Percentiles rank a stretch among this genome's conserved stretches.
These are phyloP conservation scores for Cicer pinnatifidum DNA, from an alignment of 306 rosid species.

Conservation along the genomic window DNA sequence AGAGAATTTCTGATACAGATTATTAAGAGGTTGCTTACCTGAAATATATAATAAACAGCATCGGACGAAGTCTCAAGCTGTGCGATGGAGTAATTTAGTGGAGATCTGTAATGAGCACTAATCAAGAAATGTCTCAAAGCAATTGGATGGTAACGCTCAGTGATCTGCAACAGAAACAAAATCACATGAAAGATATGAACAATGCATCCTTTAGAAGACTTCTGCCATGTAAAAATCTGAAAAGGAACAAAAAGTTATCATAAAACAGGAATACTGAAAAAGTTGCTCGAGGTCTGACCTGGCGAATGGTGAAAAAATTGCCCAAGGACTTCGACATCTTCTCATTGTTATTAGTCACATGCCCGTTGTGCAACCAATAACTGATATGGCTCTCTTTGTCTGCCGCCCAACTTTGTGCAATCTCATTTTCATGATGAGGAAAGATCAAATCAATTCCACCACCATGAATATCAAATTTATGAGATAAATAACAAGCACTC, in stretches of 20 bases:
- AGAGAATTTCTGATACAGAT: slow-evolving; percentile 39
- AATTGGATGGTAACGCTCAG: slow-evolving; percentile 77
- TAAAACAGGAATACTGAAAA: slow-evolving; percentile 11
- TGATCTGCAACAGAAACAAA: slow-evolving; percentile 60
- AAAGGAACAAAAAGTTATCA: slow-evolving; percentile 19
- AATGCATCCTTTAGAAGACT: slow-evolving; percentile 32
- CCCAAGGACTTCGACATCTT: slow-evolving; percentile 97
- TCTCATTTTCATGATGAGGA: slow-evolving; percentile 98
- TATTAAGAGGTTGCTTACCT: slow-evolving; percentile 54
- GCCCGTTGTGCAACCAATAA: slow-evolving; percentile 98
- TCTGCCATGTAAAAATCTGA: slow-evolving; percentile 21
- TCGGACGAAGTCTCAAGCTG: slow-evolving; percentile 88
- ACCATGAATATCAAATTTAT: slow-evolving; percentile 90
- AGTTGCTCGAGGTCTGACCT: slow-evolving; percentile 52
- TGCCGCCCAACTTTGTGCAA: slow-evolving; percentile 95
- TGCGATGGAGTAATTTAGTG: slow-evolving; percentile 72
- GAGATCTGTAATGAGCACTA: slow-evolving; percentile 86
- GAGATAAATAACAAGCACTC: slow-evolving; percentile 86
- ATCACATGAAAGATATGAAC: slow-evolving; percentile 25
- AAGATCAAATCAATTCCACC: slow-evolving; percentile 97
- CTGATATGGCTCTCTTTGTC: slow-evolving; percentile 67
- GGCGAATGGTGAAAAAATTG: slow-evolving; percentile 95
- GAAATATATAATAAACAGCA: slow-evolving; percentile 80
- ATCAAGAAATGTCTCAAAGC: slow-evolving; percentile 87
- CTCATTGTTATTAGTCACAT: slow-evolving; percentile 86